Percentiles rank a stretch among this genome's conserved stretches.
Conservation (phyloP, 306 rosid species). For the Heteromeles arbutifolia region DNA sequence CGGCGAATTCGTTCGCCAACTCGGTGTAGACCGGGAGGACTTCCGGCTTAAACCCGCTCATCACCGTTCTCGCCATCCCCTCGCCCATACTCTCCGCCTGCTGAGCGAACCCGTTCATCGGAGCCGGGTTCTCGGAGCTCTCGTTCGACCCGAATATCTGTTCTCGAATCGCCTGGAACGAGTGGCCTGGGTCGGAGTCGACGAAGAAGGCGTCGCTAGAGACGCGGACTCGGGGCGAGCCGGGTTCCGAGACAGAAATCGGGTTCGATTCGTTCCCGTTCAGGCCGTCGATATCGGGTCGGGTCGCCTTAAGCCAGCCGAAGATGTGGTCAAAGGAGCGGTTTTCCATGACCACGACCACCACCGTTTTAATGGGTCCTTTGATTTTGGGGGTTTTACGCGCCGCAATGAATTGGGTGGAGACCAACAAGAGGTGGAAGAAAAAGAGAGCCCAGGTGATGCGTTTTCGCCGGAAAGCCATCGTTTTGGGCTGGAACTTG, state of each 20-base stretch:
- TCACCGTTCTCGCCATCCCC: constrained; percentile 48
- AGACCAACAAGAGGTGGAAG: constrained; percentile 30
- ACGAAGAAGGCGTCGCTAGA: constrained; percentile 56
- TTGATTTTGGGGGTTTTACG: constrained; percentile 38
- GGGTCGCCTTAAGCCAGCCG: constrained; percentile 72
- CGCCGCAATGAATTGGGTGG: constrained; percentile 21
- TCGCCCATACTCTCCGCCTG: constrained; percentile 44
- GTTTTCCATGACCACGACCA: constrained; percentile 81
- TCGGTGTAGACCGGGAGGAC: constrained; percentile 56
- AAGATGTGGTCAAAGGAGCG: constrained; percentile 92
- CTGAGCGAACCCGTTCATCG: constrained; percentile 88
- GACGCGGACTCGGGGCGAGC: constrained; percentile 42
- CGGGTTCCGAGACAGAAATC: constrained; percentile 23
- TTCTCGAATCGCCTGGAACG: constrained; percentile 78
- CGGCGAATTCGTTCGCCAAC: constrained; percentile 53
- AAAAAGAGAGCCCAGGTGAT: constrained; percentile 21
- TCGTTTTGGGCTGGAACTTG: constrained; percentile 33
- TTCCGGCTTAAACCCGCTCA: constrained; percentile 82
- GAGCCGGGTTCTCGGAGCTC: constrained; percentile 33
- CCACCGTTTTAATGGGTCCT: constrained; percentile 77
- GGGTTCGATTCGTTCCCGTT: constrained; percentile 68
- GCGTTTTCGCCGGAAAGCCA: constrained; percentile 44
- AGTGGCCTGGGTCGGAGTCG: constrained; percentile 83
- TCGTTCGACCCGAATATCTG: constrained; percentile 82
- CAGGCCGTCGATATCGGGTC: constrained; percentile 76